phyloP scores from a whole-genome alignment of 2,329 filamentous ascomycete genomes.

The Fusarium pseudocircinatum region DNA sequence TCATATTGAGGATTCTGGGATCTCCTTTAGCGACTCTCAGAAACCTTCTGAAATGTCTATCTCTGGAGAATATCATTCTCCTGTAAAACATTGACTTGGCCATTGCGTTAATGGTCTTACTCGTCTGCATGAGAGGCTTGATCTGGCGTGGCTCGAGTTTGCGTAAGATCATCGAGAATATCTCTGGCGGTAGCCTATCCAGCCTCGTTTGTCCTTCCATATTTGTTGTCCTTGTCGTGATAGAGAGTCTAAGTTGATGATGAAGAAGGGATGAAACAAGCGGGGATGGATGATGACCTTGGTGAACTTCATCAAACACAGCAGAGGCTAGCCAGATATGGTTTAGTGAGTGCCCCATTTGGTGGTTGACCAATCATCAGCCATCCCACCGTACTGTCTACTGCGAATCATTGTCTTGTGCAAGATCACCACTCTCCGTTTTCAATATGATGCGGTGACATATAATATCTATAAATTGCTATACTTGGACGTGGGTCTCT shows the following conservation, averaged over 20 bases:
- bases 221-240: not conserved
- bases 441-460: no score
- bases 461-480: not conserved
- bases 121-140: not conserved
- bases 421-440: no score
- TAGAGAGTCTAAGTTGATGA: not conserved
- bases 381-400: fast-evolving
- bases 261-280: not conserved
- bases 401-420: not conserved
- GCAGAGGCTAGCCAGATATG: not conserved
- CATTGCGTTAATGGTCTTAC: not conserved
- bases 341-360: fast-evolving
- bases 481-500: fast-evolving
- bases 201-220: not conserved
- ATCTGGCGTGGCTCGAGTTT: not conserved
- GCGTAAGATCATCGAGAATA: not conserved
- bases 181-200: not conserved
- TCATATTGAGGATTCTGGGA: not conserved
- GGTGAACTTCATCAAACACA: not conserved
- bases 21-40: not conserved
- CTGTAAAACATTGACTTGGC: not conserved
- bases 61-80: not conserved
- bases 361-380: not conserved
- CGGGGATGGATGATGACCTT: not conserved
- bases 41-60: not conserved